phyloP scores from a whole-genome alignment of 2,329 filamentous ascomycete genomes.

The Aureobasidium sp. region DNA sequence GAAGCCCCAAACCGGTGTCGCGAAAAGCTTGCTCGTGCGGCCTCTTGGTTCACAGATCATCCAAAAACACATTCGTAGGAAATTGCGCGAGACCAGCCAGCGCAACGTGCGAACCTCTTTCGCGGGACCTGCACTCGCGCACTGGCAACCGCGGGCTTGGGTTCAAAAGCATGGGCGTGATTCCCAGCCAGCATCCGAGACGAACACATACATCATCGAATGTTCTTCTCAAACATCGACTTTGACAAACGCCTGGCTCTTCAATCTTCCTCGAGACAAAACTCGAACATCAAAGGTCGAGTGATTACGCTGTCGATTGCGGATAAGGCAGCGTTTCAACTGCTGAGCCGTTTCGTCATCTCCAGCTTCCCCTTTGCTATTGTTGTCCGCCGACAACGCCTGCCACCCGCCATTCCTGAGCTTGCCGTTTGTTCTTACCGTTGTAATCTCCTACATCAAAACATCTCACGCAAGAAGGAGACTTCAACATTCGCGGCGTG shows the following conservation, averaged over 20 bases:
- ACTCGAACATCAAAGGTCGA: neutral
- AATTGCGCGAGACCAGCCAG: slow-evolving; percentile 5
- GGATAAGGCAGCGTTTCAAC: slow-evolving; percentile 11
- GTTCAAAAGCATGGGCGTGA: neutral
- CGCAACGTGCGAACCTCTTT: slow-evolving; percentile 5
- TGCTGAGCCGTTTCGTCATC: slow-evolving; percentile 12
- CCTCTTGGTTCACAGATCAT: neutral
- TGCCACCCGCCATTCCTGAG: slow-evolving; percentile 2
- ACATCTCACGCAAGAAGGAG: slow-evolving; percentile 4
- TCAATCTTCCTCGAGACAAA: neutral
- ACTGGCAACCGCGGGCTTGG: slow-evolving; percentile 8
- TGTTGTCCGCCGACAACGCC: neutral
- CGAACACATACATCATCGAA: slow-evolving; percentile 8
- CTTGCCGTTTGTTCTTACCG: neutral
- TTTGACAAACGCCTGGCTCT: neutral
- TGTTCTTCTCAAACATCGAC: slow-evolving; percentile 2
- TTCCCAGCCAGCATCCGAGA: neutral
- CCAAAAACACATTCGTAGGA: neutral
- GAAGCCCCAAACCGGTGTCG: slow-evolving; percentile 4
- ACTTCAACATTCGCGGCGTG: neutral
- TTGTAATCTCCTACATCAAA: slow-evolving; percentile 8
- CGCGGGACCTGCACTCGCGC: neutral
- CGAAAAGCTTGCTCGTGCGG: slow-evolving; percentile 6
- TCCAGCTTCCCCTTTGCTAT: slow-evolving; percentile 10
- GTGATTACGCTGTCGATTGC: slow-evolving; percentile 7